Evolutionary conservation across 257 asterid genomes (phyloP).

Genomic region (Dorcoceras hygrometricum): DNA sequence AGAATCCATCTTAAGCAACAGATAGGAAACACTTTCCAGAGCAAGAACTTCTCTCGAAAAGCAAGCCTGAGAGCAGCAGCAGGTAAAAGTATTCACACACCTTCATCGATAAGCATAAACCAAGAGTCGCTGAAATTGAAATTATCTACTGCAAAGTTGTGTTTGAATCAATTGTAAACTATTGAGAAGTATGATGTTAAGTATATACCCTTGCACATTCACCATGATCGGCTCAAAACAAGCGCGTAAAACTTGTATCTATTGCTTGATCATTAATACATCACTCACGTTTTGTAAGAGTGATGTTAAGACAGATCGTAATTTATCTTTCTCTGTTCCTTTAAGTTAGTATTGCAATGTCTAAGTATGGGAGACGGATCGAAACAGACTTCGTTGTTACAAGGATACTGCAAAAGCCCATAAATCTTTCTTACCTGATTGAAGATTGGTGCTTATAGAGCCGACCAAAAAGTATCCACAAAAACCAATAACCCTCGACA

Average conservation of each 20-base stretch:
- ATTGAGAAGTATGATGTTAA: background rate
- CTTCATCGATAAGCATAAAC: constrained; percentile 11
- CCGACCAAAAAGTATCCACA: constrained; percentile 71
- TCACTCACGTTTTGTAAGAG: constrained; percentile 2
- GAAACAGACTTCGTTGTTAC: background rate
- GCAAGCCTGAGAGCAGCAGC: constrained; percentile 55
- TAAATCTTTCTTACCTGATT: constrained; percentile 47
- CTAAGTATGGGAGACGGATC: constrained; percentile 5
- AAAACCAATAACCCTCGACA: constrained; percentile 84
- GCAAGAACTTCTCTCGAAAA: constrained; percentile 78
- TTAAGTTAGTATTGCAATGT: constrained; percentile 10
- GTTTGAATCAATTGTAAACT: background rate
- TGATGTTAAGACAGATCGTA: constrained; percentile 6
- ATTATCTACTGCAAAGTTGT: background rate
- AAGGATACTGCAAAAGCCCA: constrained; percentile 22
- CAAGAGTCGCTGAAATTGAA: background rate
- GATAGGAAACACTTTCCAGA: constrained; percentile 90
- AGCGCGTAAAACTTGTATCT: background rate
- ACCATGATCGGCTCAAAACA: constrained; percentile 21
- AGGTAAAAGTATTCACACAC: background rate
- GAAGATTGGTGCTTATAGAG: constrained; percentile 44
- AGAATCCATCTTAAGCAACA: constrained; percentile 92
- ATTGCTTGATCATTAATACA: constrained; percentile 16
- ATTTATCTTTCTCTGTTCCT: background rate
- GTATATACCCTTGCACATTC: constrained; percentile 20